These are phyloP conservation scores for Diaporthe humulicola DNA, from an alignment of 2,329 filamentous ascomycete genomes.

Conservation along the genomic window DNA sequence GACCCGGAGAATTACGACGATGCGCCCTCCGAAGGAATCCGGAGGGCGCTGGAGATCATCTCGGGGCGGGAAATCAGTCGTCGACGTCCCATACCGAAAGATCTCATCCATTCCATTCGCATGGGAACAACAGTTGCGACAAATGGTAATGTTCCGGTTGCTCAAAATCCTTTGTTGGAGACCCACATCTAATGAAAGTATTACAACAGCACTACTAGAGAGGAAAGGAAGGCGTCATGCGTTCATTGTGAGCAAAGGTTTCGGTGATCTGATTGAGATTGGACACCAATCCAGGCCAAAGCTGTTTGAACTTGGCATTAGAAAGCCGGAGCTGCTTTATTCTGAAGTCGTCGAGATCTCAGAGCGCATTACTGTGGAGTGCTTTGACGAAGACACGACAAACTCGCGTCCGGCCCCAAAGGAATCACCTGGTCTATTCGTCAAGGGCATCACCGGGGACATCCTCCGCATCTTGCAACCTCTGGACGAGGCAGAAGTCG, in stretches of 20 bases:
- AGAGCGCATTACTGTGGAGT: conserved; percentile 79
- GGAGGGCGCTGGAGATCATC: conserved; percentile 73
- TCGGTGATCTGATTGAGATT: conserved; percentile 79
- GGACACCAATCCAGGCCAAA: conserved; percentile 80
- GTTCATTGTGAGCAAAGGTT: conserved; percentile 77
- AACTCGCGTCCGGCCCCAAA: conserved; percentile 61
- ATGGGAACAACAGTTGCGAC: conserved; percentile 85
- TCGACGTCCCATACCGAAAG: conserved; percentile 46
- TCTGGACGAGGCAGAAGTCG: conserved; percentile 57
- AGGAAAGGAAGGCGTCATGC: conserved; percentile 79
- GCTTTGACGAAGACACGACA: conserved; percentile 65
- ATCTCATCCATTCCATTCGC: conserved; percentile 66
- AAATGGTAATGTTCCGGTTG: conserved; percentile 59
- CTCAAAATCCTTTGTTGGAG: neutral
- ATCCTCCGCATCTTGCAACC: conserved; percentile 70
- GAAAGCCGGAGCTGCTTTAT: conserved; percentile 74
- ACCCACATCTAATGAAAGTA: neutral
- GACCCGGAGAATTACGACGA: conserved; percentile 79
- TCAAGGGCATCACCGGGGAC: conserved; percentile 64
- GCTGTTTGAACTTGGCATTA: conserved; percentile 78
- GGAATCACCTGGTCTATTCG: conserved; percentile 58
- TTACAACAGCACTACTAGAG: conserved; percentile 68
- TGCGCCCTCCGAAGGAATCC: conserved; percentile 78
- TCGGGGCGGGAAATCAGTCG: conserved; percentile 66
- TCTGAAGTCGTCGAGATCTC: conserved; percentile 79